Evolutionary conservation across 106 monocot genomes (phyloP), one percentile per base, ranked within the genome.

Genomic region (Iris macrosiphon): DNA sequence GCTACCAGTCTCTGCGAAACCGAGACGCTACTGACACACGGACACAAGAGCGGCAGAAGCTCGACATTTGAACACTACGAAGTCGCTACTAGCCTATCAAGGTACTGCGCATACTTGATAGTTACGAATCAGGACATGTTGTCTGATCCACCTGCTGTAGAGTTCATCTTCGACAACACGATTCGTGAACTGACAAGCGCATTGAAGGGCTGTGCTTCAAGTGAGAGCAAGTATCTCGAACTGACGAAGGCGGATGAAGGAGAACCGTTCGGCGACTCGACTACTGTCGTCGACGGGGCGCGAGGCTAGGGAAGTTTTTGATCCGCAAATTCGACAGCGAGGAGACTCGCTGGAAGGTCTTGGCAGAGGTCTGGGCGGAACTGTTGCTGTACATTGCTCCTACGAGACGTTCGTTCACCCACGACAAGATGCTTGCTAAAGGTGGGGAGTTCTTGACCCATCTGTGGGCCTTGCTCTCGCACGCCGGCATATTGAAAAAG

Each of bases 391-490:
- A 31, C 10, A 13, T 66, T 20, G 66, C 66, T 3, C 66, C 66
- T 4, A 56, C 66, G 4, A 45, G 33, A 0, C 21, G 34, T 27
- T 12, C 13, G 0, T 23, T 3, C 7, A 31, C 23, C 6, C 66
- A 66, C 20, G 17, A 7, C 2, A 20, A 29, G n/a, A 16, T 21
- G 4, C 34, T 56, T 0, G 2, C 31, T 2, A 22, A 22, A 13
- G 66, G 66, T 8, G 66, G 66, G 7, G 66, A 66, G 43, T 56
- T 66, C 56, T 56, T 66, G 15, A 66, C 66, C 0, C 66, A 44
- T 46, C 20, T 66, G 3, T 66, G 66, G 66, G 42, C 66, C 1
- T 17, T 66, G 55, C 56, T 66, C 22, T 31, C 40, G 27, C 40
- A 54, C 40, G 20, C 25, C 1, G 52, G 65, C 8, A 42, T 65